Percentiles rank a stretch among this genome's conserved stretches.
Conservation (phyloP, 2,329 filamentous ascomycete species). For the Tolypocladium cylindrosporum region DNA sequence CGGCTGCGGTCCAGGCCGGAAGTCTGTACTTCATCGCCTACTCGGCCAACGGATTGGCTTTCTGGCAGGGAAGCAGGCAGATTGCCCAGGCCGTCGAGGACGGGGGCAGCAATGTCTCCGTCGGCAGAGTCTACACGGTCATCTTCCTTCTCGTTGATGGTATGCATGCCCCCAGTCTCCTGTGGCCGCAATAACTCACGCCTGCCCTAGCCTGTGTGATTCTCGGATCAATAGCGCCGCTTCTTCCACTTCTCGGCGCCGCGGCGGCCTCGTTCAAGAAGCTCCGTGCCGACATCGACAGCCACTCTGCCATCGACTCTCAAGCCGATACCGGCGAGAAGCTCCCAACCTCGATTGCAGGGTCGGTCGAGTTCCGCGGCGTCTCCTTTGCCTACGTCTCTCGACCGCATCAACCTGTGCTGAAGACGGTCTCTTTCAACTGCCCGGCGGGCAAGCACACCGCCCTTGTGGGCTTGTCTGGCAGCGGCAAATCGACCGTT, state of each 20-base stretch:
- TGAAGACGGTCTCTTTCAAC: constrained; percentile 35
- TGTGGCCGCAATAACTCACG: not conserved
- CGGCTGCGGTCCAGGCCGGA: constrained; percentile 48
- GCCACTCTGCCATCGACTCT: constrained; percentile 33
- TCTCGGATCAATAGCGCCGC: constrained; percentile 51
- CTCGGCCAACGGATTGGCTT: constrained; percentile 55
- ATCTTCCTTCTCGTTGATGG: constrained; percentile 55
- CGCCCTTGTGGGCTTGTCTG: constrained; percentile 48
- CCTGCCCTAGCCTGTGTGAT: constrained; percentile 41
- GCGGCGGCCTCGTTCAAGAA: constrained; percentile 49
- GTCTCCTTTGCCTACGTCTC: constrained; percentile 36
- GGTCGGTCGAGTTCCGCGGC: constrained; percentile 25
- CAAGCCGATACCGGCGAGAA: constrained; percentile 26
- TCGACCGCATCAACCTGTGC: constrained; percentile 28
- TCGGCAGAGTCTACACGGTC: constrained; percentile 49
- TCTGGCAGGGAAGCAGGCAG: constrained; percentile 54
- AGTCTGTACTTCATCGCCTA: constrained; percentile 59
- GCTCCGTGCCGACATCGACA: constrained; percentile 47
- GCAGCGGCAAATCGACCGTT: constrained; percentile 48
- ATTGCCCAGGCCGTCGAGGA: constrained; percentile 29
- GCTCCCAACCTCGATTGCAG: constrained; percentile 31
- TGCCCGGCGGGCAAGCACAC: constrained; percentile 39
- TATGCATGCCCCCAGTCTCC: constrained; percentile 12
- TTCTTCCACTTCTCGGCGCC: constrained; percentile 49
- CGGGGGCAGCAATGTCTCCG: constrained; percentile 21